Evolutionary conservation across 345 rosid genomes (phyloP).

Genomic region (Lagerstroemia speciosa): DNA sequence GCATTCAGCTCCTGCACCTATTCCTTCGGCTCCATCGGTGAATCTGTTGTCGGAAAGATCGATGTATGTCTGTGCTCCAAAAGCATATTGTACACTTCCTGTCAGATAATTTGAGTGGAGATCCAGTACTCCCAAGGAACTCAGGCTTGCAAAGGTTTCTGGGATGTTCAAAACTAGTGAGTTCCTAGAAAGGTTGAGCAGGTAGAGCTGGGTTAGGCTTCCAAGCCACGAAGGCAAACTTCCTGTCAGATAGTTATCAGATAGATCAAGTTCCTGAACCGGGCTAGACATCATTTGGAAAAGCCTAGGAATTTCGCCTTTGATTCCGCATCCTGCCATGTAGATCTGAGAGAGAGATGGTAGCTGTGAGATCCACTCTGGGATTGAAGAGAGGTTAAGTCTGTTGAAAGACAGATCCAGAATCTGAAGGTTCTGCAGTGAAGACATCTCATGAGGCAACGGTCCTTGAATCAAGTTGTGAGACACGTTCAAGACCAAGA

Average conservation of each 20-base stretch:
- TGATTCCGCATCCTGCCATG: slow-evolving; percentile 40
- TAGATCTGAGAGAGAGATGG: slow-evolving; percentile 35
- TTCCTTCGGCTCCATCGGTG: slow-evolving; percentile 21
- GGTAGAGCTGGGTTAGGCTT: slow-evolving; percentile 32
- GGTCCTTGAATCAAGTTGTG: slow-evolving; percentile 34
- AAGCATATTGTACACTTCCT: slow-evolving; percentile 30
- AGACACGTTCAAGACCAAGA: slow-evolving; percentile 28
- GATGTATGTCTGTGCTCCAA: slow-evolving; percentile 31
- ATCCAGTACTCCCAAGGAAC: slow-evolving; percentile 29
- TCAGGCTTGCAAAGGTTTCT: slow-evolving; percentile 18
- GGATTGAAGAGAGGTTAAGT: slow-evolving; percentile 30
- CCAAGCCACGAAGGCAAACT: slow-evolving; percentile 44
- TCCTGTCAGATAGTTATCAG: slow-evolving; percentile 30
- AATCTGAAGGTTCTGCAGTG: slow-evolving; percentile 38
- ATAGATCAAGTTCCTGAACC: slow-evolving; percentile 42
- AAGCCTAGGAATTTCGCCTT: slow-evolving; percentile 33
- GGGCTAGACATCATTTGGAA: slow-evolving; percentile 34
- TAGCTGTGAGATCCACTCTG: slow-evolving; percentile 30
- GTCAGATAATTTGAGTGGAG: slow-evolving; percentile 46
- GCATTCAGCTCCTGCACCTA: slow-evolving; percentile 23
- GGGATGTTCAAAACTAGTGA: slow-evolving; percentile 29
- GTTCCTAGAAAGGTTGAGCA: slow-evolving; percentile 41
- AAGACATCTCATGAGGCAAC: slow-evolving; percentile 32
- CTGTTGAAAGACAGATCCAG: slow-evolving; percentile 43
- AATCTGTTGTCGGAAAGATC: slow-evolving; percentile 45